A percentile compares a stretch with the other conserved stretches of the same genome.
These are phyloP conservation scores for Xylaria sp. DNA, from an alignment of 2,329 filamentous ascomycete genomes.

Conservation along the genomic window DNA sequence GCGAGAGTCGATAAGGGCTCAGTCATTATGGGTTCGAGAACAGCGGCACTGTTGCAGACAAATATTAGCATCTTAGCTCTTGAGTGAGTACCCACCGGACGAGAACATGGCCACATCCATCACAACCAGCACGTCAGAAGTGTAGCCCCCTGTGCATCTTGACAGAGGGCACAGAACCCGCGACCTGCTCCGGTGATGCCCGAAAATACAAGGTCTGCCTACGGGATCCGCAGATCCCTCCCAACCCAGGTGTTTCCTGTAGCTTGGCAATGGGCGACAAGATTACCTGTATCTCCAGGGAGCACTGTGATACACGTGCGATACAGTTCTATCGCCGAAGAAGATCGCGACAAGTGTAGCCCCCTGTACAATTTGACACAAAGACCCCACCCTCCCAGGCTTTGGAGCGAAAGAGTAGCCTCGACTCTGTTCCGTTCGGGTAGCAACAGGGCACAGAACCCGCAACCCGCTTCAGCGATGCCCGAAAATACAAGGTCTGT, in stretches of 20 bases:
- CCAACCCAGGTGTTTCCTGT: conserved; percentile 19
- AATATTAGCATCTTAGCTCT: conserved; percentile 18
- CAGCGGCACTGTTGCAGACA: conserved; percentile 4
- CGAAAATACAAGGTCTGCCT: conserved; percentile 19
- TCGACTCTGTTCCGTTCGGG: conserved; percentile 14
- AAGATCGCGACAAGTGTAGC: conserved; percentile 15
- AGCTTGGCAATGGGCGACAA: conserved; percentile 21
- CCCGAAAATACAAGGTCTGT: conserved; percentile 20
- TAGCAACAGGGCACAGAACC: conserved; percentile 20
- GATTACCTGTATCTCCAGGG: conserved; percentile 11
- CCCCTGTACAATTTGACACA: not conserved
- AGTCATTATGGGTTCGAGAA: not conserved
- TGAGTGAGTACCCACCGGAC: not conserved
- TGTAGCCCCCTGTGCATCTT: conserved; percentile 8
- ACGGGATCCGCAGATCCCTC: conserved; percentile 14
- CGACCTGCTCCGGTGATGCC: conserved; percentile 10
- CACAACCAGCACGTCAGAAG: conserved; percentile 8
- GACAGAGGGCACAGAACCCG: conserved; percentile 19
- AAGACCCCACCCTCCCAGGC: conserved; percentile 9
- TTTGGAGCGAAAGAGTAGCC: conserved; percentile 18
- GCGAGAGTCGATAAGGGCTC: not conserved
- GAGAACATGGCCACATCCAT: conserved; percentile 12
- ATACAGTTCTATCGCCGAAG: conserved; percentile 19
- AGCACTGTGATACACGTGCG: conserved; percentile 22
- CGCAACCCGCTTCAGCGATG: conserved; percentile 11